Evolutionary conservation across 1,139 yeast species (phyloP).

Genomic region (Suhomyces atakaporum): DNA sequence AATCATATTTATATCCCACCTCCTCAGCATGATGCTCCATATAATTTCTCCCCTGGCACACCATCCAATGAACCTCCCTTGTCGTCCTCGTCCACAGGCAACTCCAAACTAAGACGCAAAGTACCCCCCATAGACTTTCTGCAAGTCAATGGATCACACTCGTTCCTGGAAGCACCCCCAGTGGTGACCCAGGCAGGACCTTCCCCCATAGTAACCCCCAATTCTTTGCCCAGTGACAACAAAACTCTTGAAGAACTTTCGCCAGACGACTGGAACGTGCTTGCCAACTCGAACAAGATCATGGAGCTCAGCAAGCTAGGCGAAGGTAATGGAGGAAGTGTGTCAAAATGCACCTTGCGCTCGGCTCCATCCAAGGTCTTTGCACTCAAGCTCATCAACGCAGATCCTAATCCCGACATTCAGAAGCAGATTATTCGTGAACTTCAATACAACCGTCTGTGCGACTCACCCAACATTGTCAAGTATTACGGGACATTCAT

Average conservation of each 20-base stretch:
- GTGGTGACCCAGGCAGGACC: background rate
- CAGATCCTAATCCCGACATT: slow-evolving; percentile 80
- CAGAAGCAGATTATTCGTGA: slow-evolving; percentile 86
- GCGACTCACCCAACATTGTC: slow-evolving; percentile 83
- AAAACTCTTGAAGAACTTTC: slow-evolving; percentile 54
- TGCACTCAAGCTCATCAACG: slow-evolving; percentile 80
- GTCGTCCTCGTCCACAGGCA: slow-evolving; percentile 13
- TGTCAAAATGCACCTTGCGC: slow-evolving; percentile 65
- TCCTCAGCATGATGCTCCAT: slow-evolving; percentile 11
- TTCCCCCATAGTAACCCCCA: slow-evolving; percentile 1
- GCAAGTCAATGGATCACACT: slow-evolving; percentile 35
- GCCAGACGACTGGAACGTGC: slow-evolving; percentile 74
- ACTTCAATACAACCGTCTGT: slow-evolving; percentile 79
- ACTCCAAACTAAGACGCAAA: slow-evolving; percentile 34
- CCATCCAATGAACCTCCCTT: too few relatives aligned
- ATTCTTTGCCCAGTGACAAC: background rate
- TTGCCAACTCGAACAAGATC: slow-evolving; percentile 61
- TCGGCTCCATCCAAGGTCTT: slow-evolving; percentile 50
- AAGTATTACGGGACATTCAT: slow-evolving; percentile 90
- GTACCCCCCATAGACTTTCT: slow-evolving; percentile 49
- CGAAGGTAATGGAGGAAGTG: slow-evolving; percentile 95
- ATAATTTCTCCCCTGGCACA: too few relatives aligned
- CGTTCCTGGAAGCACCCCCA: slow-evolving; percentile 16
- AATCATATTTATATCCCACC: too few relatives aligned
- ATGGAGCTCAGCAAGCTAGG: slow-evolving; percentile 71